phyloP scores from a whole-genome alignment of 306 rosid genomes.

The Canavalia ensiformis region DNA sequence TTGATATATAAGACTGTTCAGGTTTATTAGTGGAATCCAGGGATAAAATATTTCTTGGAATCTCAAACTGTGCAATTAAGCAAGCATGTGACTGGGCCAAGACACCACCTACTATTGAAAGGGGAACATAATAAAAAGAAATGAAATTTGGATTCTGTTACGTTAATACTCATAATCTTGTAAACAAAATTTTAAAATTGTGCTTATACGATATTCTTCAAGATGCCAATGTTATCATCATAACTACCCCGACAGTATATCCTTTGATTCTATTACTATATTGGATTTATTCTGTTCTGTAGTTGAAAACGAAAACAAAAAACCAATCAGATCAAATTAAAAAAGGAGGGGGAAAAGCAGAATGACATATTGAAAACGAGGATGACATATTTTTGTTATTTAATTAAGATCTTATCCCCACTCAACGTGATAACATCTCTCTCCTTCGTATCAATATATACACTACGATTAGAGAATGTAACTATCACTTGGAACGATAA shows the following conservation, averaged over 20 bases:
- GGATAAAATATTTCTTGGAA: background rate
- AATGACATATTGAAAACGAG: conserved; percentile 16
- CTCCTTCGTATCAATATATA: background rate
- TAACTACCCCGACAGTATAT: background rate
- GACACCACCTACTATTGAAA: background rate
- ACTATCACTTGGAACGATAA: too few species aligned
- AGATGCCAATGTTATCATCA: conserved; percentile 25
- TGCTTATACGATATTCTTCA: background rate
- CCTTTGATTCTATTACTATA: background rate
- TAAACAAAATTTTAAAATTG: background rate
- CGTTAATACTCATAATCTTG: background rate
- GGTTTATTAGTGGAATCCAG: conserved; percentile 21
- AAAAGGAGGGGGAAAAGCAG: background rate
- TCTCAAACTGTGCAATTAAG: background rate
- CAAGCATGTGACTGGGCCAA: background rate
- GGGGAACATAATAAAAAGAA: conserved; percentile 1
- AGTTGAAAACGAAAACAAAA: background rate
- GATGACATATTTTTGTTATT: conserved; percentile 1
- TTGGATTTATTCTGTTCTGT: conserved; percentile 8
- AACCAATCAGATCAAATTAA: background rate
- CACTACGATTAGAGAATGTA: background rate
- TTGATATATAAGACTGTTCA: background rate
- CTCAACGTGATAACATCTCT: background rate
- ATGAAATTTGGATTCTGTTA: background rate
- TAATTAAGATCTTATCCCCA: conserved; percentile 8